Base-by-base conservation (phyloP, 2,329 filamentous ascomycete species). In the Penicillium sp. region DNA sequence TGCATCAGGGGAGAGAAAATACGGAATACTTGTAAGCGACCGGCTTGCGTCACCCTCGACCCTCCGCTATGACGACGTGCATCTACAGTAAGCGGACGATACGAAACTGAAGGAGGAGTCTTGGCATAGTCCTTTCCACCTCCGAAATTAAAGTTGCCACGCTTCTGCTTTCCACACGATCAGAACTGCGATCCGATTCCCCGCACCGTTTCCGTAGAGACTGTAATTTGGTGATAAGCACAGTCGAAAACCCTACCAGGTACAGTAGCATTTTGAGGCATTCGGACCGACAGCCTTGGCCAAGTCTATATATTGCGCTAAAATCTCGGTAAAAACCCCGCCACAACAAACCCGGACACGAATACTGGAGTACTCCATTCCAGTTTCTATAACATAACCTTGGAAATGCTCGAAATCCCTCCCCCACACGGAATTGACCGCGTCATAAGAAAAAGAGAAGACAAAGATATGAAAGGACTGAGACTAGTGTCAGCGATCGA, bases 1-100 rank as follows among this genome's bases (percentile, higher is more conserved):
- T 49, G 46, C 49, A n/a, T 46, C 42, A 56, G 42, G 27, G 47
- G 47, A 55, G 42, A 54, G 10, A 14, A 31, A 14, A 33, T 33
- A 33, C 31, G 31, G 13, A 33, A 33, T 16, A 33, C 13, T 33
- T 42, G 44, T 57, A 63, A 62, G 60, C 56, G 58, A 63, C 63
- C 57, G 58, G 60, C 63, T 65, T 65, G 63, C 62, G 62, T 65
- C 60, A 65, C 48, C 60, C 53, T 46, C 49, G 24, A 37, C 44
- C 49, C 42, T 24, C 37, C 43, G 24, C 49, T 44, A 60, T 58
- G 55, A 57, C 54, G 53, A 58, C 52, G 55, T 55, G 49, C 57
- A 60, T 55, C 22, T 31, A 22, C 14, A 56, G 48, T 49, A 47
- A 19, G 51, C 26, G 47, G 26, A 33, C 44, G 49, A 56, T 46